A percentile compares a stretch with the other conserved stretches of the same genome.
Conservation (phyloP, 1,284 basidiomycete species). For the Ceratobasidium theobromae region DNA sequence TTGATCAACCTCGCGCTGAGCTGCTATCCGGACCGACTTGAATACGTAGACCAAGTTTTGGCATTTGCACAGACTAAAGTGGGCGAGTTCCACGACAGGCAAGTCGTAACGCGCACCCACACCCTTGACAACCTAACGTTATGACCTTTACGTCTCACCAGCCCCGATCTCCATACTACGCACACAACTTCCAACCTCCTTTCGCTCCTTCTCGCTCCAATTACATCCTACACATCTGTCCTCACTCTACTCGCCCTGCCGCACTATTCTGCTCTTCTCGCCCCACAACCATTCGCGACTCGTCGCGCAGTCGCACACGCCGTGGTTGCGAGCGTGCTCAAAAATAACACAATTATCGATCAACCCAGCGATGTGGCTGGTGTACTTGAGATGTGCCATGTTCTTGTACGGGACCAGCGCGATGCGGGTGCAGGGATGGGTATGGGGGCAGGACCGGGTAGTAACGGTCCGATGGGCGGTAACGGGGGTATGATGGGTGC, state of each 20-base stretch:
- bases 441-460: slow-evolving; percentile 27
- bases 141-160: slow-evolving; percentile 41
- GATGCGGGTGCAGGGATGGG: slow-evolving; percentile 55
- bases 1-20: slow-evolving; percentile 89
- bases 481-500: slow-evolving; percentile 58
- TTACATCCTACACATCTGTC: slow-evolving; percentile 91
- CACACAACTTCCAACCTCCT: slow-evolving; percentile 88
- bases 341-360: slow-evolving; percentile 92
- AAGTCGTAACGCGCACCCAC: slow-evolving; percentile 36
- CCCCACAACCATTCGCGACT: slow-evolving; percentile 83
- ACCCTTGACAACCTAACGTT: no score
- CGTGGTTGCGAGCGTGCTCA: slow-evolving; percentile 86
- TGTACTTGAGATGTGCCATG: slow-evolving; percentile 85
- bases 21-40: slow-evolving; percentile 91
- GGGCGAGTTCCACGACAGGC: slow-evolving; percentile 80
- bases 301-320: slow-evolving; percentile 88
- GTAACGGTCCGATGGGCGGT: slow-evolving; percentile 43
- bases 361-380: slow-evolving; percentile 88
- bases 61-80: slow-evolving; percentile 85
- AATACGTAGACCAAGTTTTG: slow-evolving; percentile 93
- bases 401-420: slow-evolving; percentile 85
- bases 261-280: slow-evolving; percentile 78
- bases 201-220: slow-evolving; percentile 84
- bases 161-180: slow-evolving; percentile 82
- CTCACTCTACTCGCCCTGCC: slow-evolving; percentile 91